These are phyloP conservation scores for Chrysoporthe austroafricana DNA, from an alignment of 2,329 filamentous ascomycete genomes.

Conservation along the genomic window DNA sequence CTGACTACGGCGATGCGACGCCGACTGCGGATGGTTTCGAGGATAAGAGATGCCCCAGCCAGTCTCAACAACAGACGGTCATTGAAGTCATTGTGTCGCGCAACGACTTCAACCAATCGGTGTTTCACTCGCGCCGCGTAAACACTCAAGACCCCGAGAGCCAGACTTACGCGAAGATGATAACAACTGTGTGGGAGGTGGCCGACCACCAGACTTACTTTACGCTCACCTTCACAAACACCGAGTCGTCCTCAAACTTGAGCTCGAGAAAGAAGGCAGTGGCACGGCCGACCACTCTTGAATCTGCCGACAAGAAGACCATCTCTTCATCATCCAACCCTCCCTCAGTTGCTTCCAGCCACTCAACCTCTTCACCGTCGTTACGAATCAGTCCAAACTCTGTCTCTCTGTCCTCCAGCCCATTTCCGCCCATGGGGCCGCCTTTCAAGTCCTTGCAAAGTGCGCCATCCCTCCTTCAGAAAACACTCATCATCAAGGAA, in stretches of 20 bases:
- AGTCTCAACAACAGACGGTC: constrained; percentile 54
- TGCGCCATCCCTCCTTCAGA: constrained; percentile 70
- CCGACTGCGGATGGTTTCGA: constrained; percentile 10
- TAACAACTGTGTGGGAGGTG: constrained; percentile 74
- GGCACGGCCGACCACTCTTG: constrained; percentile 45
- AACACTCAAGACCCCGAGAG: constrained; percentile 41
- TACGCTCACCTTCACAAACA: constrained; percentile 74
- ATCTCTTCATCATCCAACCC: constrained; percentile 49
- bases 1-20: constrained; percentile 13
- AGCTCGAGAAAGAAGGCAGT: constrained; percentile 43
- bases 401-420: constrained; percentile 57
- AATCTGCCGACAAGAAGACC: constrained; percentile 51
- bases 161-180: constrained; percentile 70
- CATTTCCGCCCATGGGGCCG: constrained; percentile 70
- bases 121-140: constrained; percentile 39
- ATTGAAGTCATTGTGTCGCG: constrained; percentile 70
- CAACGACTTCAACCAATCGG: constrained; percentile 47
- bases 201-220: constrained; percentile 71
- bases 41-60: constrained; percentile 29
- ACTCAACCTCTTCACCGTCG: constrained; percentile 49
- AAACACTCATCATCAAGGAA: constrained; percentile 76
- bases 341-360: constrained; percentile 52
- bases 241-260: constrained; percentile 46
- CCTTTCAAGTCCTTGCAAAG: constrained; percentile 60
- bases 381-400: constrained; percentile 54